phyloP scores from a whole-genome alignment of 306 rosid genomes.

The Fragaria ananassa region DNA sequence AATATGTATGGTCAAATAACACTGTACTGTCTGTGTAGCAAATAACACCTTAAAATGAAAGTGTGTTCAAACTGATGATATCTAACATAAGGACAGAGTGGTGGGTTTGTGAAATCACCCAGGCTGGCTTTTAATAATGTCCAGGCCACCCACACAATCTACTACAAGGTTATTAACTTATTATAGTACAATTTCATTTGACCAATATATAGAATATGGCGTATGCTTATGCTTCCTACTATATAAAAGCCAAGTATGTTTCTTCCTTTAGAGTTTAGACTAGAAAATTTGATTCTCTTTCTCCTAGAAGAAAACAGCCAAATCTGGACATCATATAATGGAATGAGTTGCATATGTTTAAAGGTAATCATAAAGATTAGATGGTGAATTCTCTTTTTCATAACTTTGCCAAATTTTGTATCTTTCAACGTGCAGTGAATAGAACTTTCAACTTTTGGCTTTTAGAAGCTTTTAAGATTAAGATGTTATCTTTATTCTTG shows the following conservation, averaged over 20 bases:
- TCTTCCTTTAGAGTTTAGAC: neutral
- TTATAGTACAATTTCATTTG: neutral
- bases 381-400: neutral
- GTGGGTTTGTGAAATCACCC: slow-evolving; percentile 4
- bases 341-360: neutral
- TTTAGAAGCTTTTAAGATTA: neutral
- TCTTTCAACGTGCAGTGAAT: neutral
- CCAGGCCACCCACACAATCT: slow-evolving; percentile 1
- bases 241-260: neutral
- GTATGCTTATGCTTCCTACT: neutral
- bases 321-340: neutral
- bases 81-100: neutral
- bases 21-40: neutral
- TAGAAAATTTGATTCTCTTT: neutral
- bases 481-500: neutral
- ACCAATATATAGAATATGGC: neutral
- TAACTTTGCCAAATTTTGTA: neutral
- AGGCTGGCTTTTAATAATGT: neutral
- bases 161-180: neutral
- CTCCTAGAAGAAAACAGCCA: neutral
- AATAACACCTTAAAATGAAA: neutral
- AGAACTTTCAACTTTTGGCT: neutral
- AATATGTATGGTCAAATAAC: neutral
- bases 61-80: neutral
- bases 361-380: neutral